Evolutionary conservation across 441 rosid species (phyloP).

Genomic region (Euphorbia corollata): DNA sequence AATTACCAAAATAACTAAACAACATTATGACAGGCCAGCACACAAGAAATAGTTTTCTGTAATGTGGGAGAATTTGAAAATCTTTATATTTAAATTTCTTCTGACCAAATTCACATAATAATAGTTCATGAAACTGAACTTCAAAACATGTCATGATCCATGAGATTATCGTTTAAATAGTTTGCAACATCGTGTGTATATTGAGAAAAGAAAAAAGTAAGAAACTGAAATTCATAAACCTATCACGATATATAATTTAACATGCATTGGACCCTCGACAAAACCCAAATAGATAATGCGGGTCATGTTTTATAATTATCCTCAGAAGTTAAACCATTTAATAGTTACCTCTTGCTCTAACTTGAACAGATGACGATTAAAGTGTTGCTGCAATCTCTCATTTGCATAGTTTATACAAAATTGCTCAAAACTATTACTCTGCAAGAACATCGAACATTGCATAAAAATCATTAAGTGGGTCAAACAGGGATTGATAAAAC

Average conservation of each 20-base stretch:
- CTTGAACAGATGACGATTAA: conserved; percentile 95
- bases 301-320: background rate
- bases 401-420: conserved; percentile 98
- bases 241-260: background rate
- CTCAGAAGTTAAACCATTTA: background rate
- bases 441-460: conserved; percentile 30
- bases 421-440: conserved; percentile 99
- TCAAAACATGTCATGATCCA: background rate
- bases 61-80: background rate
- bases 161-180: background rate
- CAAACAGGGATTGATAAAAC: conserved; percentile 12
- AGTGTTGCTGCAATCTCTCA: conserved; percentile 98
- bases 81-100: background rate
- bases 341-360: conserved; percentile 87
- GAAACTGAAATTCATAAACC: background rate
- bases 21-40: background rate
- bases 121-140: background rate
- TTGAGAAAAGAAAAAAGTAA: background rate
- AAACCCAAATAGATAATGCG: background rate
- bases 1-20: too few species aligned
- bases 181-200: background rate
- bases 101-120: background rate
- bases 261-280: background rate
- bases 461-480: conserved; percentile 11
- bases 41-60: background rate